Evolutionary conservation across 768 basidiomycete species (phyloP).

Genomic region (Termitomyces sp.): DNA sequence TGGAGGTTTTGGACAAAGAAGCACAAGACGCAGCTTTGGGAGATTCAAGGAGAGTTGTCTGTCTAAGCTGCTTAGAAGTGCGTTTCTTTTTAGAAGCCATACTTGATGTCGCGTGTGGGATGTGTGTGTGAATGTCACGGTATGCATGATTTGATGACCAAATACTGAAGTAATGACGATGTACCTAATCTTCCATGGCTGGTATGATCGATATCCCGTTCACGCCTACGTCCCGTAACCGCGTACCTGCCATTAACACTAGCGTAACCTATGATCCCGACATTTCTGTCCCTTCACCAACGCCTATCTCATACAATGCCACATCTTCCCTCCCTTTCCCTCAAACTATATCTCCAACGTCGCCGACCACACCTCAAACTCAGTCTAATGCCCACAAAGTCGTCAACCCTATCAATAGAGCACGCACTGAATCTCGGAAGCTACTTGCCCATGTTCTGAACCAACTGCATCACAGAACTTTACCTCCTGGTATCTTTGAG

Average conservation of each 20-base stretch:
- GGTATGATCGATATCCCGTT: slow-evolving; percentile 2
- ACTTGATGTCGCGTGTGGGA: neutral
- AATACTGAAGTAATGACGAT: neutral
- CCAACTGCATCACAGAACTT: slow-evolving; percentile 53
- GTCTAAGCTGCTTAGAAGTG: slow-evolving; percentile 28
- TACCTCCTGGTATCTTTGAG: slow-evolving; percentile 50
- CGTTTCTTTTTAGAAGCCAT: slow-evolving; percentile 15
- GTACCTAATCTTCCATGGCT: neutral
- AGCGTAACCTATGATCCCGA: slow-evolving; percentile 2
- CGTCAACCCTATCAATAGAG: slow-evolving; percentile 30
- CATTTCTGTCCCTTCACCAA: slow-evolving; percentile 9
- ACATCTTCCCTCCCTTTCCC: slow-evolving; percentile 21
- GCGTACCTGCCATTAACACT: slow-evolving; percentile 7
- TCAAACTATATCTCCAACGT: slow-evolving; percentile 16
- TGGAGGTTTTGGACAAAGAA: slow-evolving; percentile 9
- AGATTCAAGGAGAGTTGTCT: slow-evolving; percentile 38
- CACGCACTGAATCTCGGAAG: slow-evolving; percentile 62
- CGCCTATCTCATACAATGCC: slow-evolving; percentile 4
- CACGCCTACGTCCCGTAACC: slow-evolving; percentile 4
- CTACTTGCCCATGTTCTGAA: slow-evolving; percentile 59
- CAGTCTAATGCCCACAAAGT: slow-evolving; percentile 11
- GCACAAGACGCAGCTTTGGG: slow-evolving; percentile 21
- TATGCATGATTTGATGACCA: neutral
- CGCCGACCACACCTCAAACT: slow-evolving; percentile 14
- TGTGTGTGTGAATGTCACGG: neutral